phyloP scores from a whole-genome alignment of 2,329 filamentous ascomycete species.

The Diaporthe ilicicola region DNA sequence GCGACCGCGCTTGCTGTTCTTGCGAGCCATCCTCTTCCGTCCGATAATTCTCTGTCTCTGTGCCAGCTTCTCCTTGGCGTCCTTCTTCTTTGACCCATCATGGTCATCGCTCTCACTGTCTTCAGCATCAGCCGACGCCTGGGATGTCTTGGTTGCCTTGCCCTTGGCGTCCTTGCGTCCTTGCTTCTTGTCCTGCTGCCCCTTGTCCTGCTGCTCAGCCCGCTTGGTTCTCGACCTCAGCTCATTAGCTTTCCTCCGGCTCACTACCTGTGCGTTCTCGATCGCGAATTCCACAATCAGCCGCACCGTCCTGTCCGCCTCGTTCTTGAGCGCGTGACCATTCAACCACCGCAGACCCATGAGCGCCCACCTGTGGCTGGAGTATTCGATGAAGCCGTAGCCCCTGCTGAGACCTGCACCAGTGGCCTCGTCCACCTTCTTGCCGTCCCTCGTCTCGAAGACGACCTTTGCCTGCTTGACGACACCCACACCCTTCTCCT shows the following conservation, averaged over 20 bases:
- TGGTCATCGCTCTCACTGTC: not conserved
- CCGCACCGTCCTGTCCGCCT: slow-evolving; percentile 82
- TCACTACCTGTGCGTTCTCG: slow-evolving; percentile 96
- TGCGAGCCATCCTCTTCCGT: slow-evolving; percentile 82
- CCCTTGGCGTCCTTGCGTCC: slow-evolving; percentile 35
- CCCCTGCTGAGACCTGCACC: slow-evolving; percentile 87
- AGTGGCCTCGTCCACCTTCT: slow-evolving; percentile 79
- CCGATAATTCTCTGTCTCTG: slow-evolving; percentile 81
- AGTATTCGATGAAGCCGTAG: slow-evolving; percentile 98
- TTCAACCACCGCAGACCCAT: slow-evolving; percentile 97
- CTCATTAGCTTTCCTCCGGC: slow-evolving; percentile 74
- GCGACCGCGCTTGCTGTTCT: slow-evolving; percentile 60
- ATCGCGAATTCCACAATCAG: slow-evolving; percentile 97
- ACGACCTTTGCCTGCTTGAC: slow-evolving; percentile 95
- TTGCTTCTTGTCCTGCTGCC: slow-evolving; percentile 36
- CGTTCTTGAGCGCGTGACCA: slow-evolving; percentile 69
- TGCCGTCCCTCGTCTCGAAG: slow-evolving; percentile 86
- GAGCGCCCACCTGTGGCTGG: slow-evolving; percentile 89
- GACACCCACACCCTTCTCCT: slow-evolving; percentile 82
- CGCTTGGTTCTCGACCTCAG: slow-evolving; percentile 43
- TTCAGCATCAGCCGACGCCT: slow-evolving; percentile 36
- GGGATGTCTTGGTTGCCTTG: slow-evolving; percentile 36
- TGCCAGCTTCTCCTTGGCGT: slow-evolving; percentile 46
- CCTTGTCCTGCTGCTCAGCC: slow-evolving; percentile 30
- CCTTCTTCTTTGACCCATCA: slow-evolving; percentile 35